Percentiles rank a stretch among this genome's conserved stretches.
Conservation (phyloP, 129 eudicot species). For the sunflower (Helianthus annuus) region HanXRQr2.0-SUNRISE NC_035448.2:41273621-41274120, state of each 20-base stretch:
- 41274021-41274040: slow-evolving; percentile 20
- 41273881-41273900: not conserved
- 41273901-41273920: slow-evolving; percentile 10
- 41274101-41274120: slow-evolving; percentile 42
- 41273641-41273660: not conserved
- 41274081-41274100: slow-evolving; percentile 56
- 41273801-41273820: not conserved
- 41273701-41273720: not conserved
- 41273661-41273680: slow-evolving; percentile 8
- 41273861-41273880: slow-evolving; percentile 1
- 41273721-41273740: not conserved
- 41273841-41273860: not conserved
- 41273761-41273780: slow-evolving; percentile 10
- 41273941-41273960: not conserved
- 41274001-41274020: slow-evolving; percentile 15
- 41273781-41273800: slow-evolving; percentile 15
- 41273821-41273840: not conserved
- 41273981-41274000: not conserved
- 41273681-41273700: slow-evolving; percentile 16
- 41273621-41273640: slow-evolving; percentile 3
- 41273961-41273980: slow-evolving; percentile 10
- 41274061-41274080: not conserved
- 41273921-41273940: slow-evolving; percentile 4
- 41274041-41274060: not conserved
- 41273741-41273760: slow-evolving; percentile 27